Evolutionary conservation across 805 yeast genomes (phyloP), one percentile per base, ranked within the genome.

Genomic region (Candida patagonica): DNA sequence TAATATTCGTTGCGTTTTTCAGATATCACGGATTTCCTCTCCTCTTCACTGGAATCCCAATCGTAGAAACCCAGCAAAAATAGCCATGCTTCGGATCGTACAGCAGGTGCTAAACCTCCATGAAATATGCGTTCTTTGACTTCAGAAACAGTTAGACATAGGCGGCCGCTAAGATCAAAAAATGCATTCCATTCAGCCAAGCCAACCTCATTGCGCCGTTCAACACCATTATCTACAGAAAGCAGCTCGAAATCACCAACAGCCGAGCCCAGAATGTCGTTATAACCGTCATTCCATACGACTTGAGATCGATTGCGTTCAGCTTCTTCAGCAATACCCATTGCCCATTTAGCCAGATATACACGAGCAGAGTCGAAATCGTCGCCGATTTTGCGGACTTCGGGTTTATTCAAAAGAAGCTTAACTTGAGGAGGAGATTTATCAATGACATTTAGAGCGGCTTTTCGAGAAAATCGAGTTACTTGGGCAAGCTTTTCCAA

Each of bases 341-440:
- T 71, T 0, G 97, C 96, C 97, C 97, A 92, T 63, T 87, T 88
- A 4, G 97, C 97, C 43, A 89, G 66, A 57, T 86, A 89, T 3
- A 87, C 81, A 40, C 88, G 73, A 0, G 97, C 97, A 38, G 89
- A 78, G 54, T 88, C 97, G 56, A 88, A 92, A 46, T 89, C 97
- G 47, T 85, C 83, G 43, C 92, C 84, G 20, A 89, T 74, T 41
- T 71, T 74, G 51, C 70, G 72, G 9, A 89, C 94, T 51, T 85
- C 94, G 0, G 95, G 92, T 47, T 79, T 78, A 41, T 67, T 71
- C 31, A 89, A 65, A 45, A 82, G 59, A 38, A 72, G 72, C 49
- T 72, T 73, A 19, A 80, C 66, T 2, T 70, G 57, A 1, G 67
- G 64, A 0, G 94, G 92, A 4, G 73, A 55, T 23, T 68, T 70